Conservation (phyloP, 2,329 filamentous ascomycete genomes). For the Aspergillus sp. region DNA sequence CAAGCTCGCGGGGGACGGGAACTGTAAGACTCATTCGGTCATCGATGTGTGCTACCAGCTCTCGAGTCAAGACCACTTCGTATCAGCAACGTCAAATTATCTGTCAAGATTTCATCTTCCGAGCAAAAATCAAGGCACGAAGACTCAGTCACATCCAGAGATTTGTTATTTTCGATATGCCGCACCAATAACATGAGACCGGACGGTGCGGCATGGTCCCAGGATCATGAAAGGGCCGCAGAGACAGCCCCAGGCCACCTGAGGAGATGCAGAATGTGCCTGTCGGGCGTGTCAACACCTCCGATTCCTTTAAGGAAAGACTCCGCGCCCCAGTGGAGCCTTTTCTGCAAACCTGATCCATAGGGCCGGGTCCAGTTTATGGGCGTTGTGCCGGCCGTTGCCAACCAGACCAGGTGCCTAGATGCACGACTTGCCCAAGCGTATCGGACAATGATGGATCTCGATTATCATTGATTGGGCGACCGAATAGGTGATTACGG, state of each 20-base stretch:
- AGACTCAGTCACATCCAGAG: conserved; percentile 14
- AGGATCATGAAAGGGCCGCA: conserved; percentile 15
- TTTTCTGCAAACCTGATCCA: conserved; percentile 11
- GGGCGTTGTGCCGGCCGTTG: conserved; percentile 16
- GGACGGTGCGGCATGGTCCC: conserved; percentile 14
- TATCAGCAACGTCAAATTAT: conserved; percentile 17
- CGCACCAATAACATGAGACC: conserved; percentile 20
- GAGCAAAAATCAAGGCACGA: conserved; percentile 3
- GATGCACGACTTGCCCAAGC: conserved; percentile 16
- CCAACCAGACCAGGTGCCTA: conserved; percentile 18
- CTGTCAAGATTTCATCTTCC: conserved; percentile 4
- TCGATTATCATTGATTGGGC: not conserved
- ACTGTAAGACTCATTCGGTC: conserved; percentile 13
- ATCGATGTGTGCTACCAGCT: conserved; percentile 19
- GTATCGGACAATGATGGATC: conserved; percentile 5
- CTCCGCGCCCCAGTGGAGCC: not conserved
- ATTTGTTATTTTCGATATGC: conserved; percentile 10
- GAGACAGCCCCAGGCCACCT: conserved; percentile 14
- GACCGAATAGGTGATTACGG: not conserved
- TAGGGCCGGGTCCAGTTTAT: conserved; percentile 16
- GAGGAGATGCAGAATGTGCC: conserved; percentile 5
- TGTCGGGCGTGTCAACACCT: conserved; percentile 12
- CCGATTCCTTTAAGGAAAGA: not conserved
- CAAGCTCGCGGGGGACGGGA: conserved; percentile 11
- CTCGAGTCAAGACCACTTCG: conserved; percentile 20